phyloP scores from a whole-genome alignment of 2,329 filamentous ascomycete species.

The Cordyceps javanica region DNA sequence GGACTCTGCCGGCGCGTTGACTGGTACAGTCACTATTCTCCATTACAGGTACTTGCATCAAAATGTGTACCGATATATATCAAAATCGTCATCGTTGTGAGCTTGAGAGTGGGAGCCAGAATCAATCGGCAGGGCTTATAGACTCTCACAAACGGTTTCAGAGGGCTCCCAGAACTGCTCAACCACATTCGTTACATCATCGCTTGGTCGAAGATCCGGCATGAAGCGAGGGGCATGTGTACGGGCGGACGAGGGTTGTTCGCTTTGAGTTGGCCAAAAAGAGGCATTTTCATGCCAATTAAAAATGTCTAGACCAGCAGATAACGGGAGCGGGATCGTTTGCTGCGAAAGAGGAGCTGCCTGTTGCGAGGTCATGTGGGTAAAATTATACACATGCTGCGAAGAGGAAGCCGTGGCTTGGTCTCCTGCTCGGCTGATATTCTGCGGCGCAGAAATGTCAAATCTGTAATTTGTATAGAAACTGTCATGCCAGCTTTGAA shows the following conservation, averaged over 20 bases:
- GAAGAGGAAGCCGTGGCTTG: not conserved
- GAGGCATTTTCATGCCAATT: not conserved
- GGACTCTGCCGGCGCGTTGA: too few relatives aligned
- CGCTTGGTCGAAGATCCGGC: not conserved
- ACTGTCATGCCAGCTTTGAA: not conserved
- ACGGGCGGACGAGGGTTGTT: not conserved
- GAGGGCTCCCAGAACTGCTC: too few relatives aligned
- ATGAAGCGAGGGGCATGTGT: not conserved
- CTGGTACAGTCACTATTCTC: too few relatives aligned
- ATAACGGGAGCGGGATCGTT: not conserved
- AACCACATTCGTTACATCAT: too few relatives aligned
- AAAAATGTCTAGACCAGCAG: not conserved
- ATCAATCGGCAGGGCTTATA: too few relatives aligned
- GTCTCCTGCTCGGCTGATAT: not conserved
- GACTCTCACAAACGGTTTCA: too few relatives aligned
- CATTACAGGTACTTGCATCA: too few relatives aligned
- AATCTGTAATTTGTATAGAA: not conserved
- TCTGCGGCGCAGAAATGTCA: not conserved
- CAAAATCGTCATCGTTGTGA: too few relatives aligned
- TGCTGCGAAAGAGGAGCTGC: not conserved
- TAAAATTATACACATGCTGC: not conserved
- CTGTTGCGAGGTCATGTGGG: not conserved
- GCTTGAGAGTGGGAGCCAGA: too few relatives aligned
- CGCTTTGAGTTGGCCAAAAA: not conserved
- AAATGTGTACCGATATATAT: too few relatives aligned